Evolutionary conservation across 2,329 filamentous ascomycete genomes (phyloP), one percentile per base, ranked within the genome.

Genomic region (Dothideomycetes sp.): DNA sequence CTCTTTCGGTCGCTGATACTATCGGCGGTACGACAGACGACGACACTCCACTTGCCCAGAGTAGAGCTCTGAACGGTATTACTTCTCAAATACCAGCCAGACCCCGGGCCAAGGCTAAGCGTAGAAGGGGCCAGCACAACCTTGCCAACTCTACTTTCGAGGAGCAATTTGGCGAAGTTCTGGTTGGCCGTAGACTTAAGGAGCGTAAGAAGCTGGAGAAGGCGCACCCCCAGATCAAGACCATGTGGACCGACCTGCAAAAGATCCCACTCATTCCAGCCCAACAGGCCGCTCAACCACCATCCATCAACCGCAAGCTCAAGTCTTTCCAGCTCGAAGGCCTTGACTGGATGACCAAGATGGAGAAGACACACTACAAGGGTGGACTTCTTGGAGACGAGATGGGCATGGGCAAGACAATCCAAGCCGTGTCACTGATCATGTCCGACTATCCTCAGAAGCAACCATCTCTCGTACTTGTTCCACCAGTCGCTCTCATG

Each of bases 401-500:
- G 62, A 98, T 98, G 91, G 91, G 91, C 5, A 84, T 98, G 64
- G 91, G 91, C 36, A 98, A 98, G 66, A 98, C 91, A 0, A 96
- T 98, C 37, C 91, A 98, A 61, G 89, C 91, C 2, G 91, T 98
- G 14, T 95, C 89, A 3, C 73, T 98, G 33, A 87, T 98, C 60
- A 96, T 96, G 91, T 95, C 89, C 1, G 88, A 96, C 57, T 95
- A 84, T 52, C 89, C 88, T 3, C 83, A 79, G 16, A 82, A 81
- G 49, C 66, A 81, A 40, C 89, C 91, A 1, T 84, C 86, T 0
- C 69, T 96, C 3, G 88, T 96, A 2, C 72, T 95, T 24, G 87
- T 94, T 1, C 89, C 89, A 0, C 89, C 89, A 0, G 89, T 95
- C 31, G 89, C 89, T 31, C 65, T 96, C 36, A 93, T 95, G 83